Conservation (phyloP, 106 monocot genomes). For the Agapanthus africanus region DNA sequence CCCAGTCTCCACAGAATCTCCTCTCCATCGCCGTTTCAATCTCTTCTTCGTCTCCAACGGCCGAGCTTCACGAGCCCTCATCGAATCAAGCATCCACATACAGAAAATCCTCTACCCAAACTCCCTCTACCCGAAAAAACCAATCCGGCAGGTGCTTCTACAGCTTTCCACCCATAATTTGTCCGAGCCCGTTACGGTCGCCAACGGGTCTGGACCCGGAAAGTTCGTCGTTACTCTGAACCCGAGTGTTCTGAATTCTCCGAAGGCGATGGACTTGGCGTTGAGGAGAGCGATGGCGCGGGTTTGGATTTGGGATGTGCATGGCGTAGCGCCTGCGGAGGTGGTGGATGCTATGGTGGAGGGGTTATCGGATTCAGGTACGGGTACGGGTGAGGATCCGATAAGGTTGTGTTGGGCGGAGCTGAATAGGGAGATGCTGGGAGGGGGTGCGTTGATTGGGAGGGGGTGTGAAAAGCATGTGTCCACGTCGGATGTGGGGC, state of each 20-base stretch:
- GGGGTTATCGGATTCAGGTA: neutral
- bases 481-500: neutral
- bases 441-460: neutral
- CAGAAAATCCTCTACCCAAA: neutral
- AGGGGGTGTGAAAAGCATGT: neutral
- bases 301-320: neutral
- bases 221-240: neutral
- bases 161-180: neutral
- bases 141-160: neutral
- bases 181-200: neutral
- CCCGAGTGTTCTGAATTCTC: neutral
- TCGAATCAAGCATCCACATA: neutral
- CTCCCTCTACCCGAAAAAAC: neutral
- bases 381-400: neutral
- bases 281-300: neutral
- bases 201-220: neutral
- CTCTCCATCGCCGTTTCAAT: neutral
- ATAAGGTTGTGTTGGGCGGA: neutral
- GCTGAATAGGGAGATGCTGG: neutral
- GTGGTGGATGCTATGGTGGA: neutral
- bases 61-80: neutral
- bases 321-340: neutral
- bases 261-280: neutral
- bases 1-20: neutral
- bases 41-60: neutral